phyloP scores from a whole-genome alignment of 495 filamentous ascomycete genomes.

The Podospora pseudoanserina region DNA sequence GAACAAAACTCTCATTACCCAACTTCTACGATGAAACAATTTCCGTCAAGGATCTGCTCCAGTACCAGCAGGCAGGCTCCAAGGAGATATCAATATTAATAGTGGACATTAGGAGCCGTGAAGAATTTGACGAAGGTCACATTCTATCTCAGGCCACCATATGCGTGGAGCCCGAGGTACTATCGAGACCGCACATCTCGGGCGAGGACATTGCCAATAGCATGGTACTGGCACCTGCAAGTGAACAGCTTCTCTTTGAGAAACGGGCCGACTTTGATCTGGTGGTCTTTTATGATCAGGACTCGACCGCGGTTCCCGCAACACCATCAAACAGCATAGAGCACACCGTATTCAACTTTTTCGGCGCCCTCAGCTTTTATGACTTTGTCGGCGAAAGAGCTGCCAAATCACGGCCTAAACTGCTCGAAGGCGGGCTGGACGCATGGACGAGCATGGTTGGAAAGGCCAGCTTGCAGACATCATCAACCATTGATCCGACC shows the following conservation, averaged over 20 bases:
- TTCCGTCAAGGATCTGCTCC: conserved; percentile 42
- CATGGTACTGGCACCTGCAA: conserved; percentile 71
- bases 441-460: conserved; percentile 82
- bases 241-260: conserved; percentile 70
- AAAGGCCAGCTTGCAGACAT: conserved; percentile 54
- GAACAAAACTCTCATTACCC: conserved; percentile 44
- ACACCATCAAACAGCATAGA: conserved; percentile 44
- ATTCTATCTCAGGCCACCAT: conserved; percentile 77
- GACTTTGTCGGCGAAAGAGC: conserved; percentile 45
- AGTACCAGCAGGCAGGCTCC: not conserved
- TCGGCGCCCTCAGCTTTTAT: conserved; percentile 78
- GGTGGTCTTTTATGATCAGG: conserved; percentile 86
- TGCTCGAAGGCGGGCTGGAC: conserved; percentile 77
- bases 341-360: conserved; percentile 62
- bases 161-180: conserved; percentile 82
- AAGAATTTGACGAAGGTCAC: conserved; percentile 82
- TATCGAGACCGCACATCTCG: conserved; percentile 69
- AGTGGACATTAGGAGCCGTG: conserved; percentile 80
- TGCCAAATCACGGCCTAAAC: conserved; percentile 57
- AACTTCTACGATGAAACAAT: conserved; percentile 53
- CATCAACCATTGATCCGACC: conserved; percentile 17
- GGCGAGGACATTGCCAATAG: conserved; percentile 80
- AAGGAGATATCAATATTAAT: conserved; percentile 57
- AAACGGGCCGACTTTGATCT: conserved; percentile 76
- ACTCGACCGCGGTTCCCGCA: conserved; percentile 47